Evolutionary conservation across 2,329 filamentous ascomycete genomes (phyloP), one percentile per base, ranked within the genome.

Genomic region (Stagonosporopsis vannaccii): DNA sequence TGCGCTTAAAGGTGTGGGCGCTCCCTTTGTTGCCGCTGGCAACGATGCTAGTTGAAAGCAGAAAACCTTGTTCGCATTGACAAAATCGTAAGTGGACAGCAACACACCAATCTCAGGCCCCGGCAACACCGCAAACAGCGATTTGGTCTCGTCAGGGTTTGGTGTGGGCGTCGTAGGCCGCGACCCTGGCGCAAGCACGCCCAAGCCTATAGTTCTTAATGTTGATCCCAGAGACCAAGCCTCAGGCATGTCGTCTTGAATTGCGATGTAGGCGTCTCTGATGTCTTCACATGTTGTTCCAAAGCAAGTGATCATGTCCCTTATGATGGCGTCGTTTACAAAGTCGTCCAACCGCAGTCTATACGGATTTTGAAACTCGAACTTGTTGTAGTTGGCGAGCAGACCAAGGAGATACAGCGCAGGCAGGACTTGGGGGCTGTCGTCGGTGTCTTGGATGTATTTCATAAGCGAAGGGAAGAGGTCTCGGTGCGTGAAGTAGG

Each of bases 341-440:
- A 98, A 98, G 75, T 98, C 93, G 67, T 94, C 92, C 15, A 99
- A 84, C 25, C 94, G 90, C 60, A 96, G 81, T 68, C 95, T 90
- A 69, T 99, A 99, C 0, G 94, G 94, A 67, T 99, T 99, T 73
- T 97, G 93, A 54, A 96, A 94, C 76, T 99, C 95, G 71, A 99
- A 99, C 76, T 98, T 99, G 84, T 99, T 98, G 83, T 98, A 98
- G 78, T 98, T 99, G 62, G 91, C 90, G 49, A 99, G 81, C 4
- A 98, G 82, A 12, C 94, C 94, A 19, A 97, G 82, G 9, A 98
- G 84, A 13, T 89, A 86, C 64, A 97, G 92, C 0, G 94, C 90
- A 56, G 90, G 85, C 39, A 91, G 47, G 50, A 84, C 55, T 85
- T 86, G 68, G 84, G 82, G 17, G 82, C 79, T 30, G 22, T 84